Conservation (phyloP, 768 basidiomycete genomes). For the Suillus subalutaceus region DNA sequence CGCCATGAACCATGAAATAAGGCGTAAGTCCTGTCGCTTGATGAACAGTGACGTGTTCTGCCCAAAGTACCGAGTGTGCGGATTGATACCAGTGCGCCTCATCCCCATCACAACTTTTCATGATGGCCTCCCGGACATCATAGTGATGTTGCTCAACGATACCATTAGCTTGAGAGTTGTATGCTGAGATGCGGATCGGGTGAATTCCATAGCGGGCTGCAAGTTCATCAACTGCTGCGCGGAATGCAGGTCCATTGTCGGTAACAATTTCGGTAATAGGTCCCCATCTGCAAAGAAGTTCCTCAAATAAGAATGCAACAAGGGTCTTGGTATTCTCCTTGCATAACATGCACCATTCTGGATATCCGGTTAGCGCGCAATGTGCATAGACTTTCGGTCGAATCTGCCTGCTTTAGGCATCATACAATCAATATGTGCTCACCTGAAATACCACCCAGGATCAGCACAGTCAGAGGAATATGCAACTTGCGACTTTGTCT, state of each 20-base stretch:
- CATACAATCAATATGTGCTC: neutral
- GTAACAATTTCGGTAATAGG: conserved; percentile 11
- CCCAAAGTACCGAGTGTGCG: too few relatives aligned
- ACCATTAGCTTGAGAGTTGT: neutral
- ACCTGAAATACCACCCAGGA: neutral
- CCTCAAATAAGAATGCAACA: conserved; percentile 20
- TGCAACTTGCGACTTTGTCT: neutral
- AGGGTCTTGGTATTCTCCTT: conserved; percentile 16
- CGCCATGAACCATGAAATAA: too few relatives aligned
- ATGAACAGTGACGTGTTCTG: too few relatives aligned
- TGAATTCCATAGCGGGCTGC: neutral
- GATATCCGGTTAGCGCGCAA: conserved; percentile 1
- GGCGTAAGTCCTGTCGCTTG: too few relatives aligned
- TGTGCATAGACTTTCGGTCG: conserved; percentile 19
- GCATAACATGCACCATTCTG: conserved; percentile 35
- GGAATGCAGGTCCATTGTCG: neutral
- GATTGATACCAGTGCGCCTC: too few relatives aligned
- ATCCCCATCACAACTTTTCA: too few relatives aligned
- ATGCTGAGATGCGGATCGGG: neutral
- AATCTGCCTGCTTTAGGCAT: neutral
- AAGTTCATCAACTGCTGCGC: neutral
- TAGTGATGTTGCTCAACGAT: too few relatives aligned
- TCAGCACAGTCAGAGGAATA: neutral
- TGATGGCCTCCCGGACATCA: too few relatives aligned
- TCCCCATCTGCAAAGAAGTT: conserved; percentile 19